Evolutionary conservation across 192 early-diverging fungal genomes (phyloP).

Genomic region (Endogone sp.): DNA sequence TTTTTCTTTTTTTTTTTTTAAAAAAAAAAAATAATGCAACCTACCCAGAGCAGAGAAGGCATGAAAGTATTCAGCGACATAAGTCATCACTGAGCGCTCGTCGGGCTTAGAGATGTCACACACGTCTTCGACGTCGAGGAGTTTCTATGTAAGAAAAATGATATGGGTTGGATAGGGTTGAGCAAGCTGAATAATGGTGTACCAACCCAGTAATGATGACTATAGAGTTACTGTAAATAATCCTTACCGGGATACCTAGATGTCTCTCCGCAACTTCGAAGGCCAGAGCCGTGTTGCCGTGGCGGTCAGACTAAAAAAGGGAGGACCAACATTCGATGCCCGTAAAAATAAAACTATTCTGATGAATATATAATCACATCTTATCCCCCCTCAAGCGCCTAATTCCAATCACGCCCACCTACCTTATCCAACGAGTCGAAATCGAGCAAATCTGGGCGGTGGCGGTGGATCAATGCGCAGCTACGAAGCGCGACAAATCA

Average conservation of each 20-base stretch:
- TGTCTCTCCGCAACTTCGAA: slow-evolving; percentile 92
- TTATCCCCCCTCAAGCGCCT: too few species aligned
- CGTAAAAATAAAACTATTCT: too few species aligned
- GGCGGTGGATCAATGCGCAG: slow-evolving; percentile 94
- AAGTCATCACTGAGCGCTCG: slow-evolving; percentile 97
- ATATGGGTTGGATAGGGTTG: background rate
- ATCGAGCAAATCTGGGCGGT: slow-evolving; percentile 93
- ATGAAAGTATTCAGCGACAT: slow-evolving; percentile 98
- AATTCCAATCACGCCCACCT: background rate
- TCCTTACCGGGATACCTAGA: slow-evolving; percentile 76
- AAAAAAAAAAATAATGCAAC: background rate
- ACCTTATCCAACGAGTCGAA: slow-evolving; percentile 82
- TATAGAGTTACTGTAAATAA: background rate
- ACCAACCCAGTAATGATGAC: background rate
- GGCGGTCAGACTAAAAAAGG: slow-evolving; percentile 49
- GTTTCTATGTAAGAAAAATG: slow-evolving; percentile 38
- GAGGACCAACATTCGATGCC: background rate
- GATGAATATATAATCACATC: too few species aligned
- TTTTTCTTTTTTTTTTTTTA: slow-evolving; percentile 1
- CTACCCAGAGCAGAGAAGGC: slow-evolving; percentile 86
- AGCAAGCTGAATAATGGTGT: background rate
- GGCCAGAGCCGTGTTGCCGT: slow-evolving; percentile 87
- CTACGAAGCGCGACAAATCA: slow-evolving; percentile 31
- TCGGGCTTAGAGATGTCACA: slow-evolving; percentile 93
- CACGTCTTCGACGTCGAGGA: slow-evolving; percentile 95